Percentiles rank a stretch among this genome's conserved stretches.
phyloP scores from a whole-genome alignment of 257 asterid genomes.

The Lycium ferocissimum region DNA sequence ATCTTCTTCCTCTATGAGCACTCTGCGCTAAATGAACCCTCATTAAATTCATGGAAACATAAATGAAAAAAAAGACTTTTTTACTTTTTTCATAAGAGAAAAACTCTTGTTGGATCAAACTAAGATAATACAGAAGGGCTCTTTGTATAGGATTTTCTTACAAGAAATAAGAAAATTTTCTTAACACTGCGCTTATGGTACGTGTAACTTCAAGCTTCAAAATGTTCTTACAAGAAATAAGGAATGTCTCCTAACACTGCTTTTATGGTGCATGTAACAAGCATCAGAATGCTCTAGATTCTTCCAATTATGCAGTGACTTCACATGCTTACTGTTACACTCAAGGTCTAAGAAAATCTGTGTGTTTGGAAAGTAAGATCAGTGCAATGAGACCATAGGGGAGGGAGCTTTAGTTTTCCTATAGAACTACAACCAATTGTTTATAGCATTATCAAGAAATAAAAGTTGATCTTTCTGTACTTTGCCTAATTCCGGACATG shows the following conservation, averaged over 20 bases:
- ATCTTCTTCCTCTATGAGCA: too few relatives aligned
- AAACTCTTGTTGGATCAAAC: neutral
- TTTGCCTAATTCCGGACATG: too few relatives aligned
- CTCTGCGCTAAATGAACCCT: too few relatives aligned
- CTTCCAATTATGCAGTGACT: neutral
- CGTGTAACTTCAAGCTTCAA: neutral
- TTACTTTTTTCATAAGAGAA: neutral
- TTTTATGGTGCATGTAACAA: neutral
- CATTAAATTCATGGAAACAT: neutral
- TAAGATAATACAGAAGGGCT: neutral
- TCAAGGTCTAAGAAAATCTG: neutral
- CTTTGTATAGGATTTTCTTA: neutral
- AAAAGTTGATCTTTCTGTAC: neutral
- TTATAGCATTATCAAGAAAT: too few relatives aligned
- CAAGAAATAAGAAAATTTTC: neutral
- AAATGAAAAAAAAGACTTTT: too few relatives aligned
- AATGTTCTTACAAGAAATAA: neutral
- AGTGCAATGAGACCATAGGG: neutral
- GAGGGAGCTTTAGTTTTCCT: neutral
- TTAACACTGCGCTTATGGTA: neutral
- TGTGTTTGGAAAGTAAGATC: neutral
- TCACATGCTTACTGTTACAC: neutral
- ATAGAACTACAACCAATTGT: neutral
- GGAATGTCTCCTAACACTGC: neutral
- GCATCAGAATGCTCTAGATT: neutral